Evolutionary conservation across 306 rosid genomes (phyloP).

Genomic region (Cucumis melo): DNA sequence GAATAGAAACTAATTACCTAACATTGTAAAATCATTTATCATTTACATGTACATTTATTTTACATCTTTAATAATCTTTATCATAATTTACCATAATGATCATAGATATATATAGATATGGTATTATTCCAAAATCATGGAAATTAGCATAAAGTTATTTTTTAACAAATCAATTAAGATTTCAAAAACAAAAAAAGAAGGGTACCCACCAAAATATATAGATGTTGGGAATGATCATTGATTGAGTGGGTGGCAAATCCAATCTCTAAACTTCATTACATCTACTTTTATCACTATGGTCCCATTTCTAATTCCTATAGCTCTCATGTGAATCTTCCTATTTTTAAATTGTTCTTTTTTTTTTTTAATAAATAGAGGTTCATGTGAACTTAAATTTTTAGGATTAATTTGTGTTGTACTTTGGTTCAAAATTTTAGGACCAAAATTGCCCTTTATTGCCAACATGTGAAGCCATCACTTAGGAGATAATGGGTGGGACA

Average conservation of each 20-base stretch:
- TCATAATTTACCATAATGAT: background rate
- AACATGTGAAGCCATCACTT: constrained; percentile 2
- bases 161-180: background rate
- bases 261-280: background rate
- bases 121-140: background rate
- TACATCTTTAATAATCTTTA: background rate
- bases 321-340: constrained; percentile 3
- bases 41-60: background rate
- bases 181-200: background rate
- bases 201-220: background rate
- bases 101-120: background rate
- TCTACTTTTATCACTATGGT: background rate
- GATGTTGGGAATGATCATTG: background rate
- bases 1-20: too few relatives aligned
- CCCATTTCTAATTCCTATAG: background rate
- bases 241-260: background rate
- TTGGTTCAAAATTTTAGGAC: background rate
- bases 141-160: background rate
- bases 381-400: constrained; percentile 1
- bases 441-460: background rate
- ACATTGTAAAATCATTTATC: background rate
- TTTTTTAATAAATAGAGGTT: background rate
- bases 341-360: background rate
- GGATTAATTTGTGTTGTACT: background rate
- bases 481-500: background rate